Percentiles rank a stretch among this genome's conserved stretches.
Evolutionary conservation across 2,329 filamentous ascomycete species (phyloP).

Genomic region (Alternaria longipes): DNA sequence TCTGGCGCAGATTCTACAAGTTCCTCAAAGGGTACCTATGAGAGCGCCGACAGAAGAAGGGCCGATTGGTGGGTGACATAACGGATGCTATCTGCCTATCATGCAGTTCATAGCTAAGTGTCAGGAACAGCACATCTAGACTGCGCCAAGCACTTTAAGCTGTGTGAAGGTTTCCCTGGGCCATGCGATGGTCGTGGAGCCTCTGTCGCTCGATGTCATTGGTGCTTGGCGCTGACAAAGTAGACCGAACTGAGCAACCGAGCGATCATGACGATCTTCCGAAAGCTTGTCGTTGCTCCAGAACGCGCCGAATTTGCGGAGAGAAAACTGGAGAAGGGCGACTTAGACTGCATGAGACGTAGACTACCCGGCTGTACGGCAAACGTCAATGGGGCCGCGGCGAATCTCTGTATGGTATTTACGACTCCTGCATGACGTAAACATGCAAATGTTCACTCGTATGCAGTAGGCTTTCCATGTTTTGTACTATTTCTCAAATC

Average conservation of each 20-base stretch:
- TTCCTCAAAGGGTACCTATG: no score
- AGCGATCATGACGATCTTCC: slow-evolving; percentile 1
- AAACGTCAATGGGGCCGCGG: neutral
- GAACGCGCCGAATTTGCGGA: neutral
- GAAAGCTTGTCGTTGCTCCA: slow-evolving; percentile 1
- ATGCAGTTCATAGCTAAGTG: no score
- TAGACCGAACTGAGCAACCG: neutral
- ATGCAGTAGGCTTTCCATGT: neutral
- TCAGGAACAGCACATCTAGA: no score
- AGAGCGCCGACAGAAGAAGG: no score
- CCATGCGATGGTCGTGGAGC: neutral
- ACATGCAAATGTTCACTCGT: neutral
- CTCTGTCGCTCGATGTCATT: neutral
- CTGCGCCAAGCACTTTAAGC: slow-evolving; percentile 5
- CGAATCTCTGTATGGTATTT: neutral
- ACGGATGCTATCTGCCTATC: no score
- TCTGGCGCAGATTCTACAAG: no score
- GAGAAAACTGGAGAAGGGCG: neutral
- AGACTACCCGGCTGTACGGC: neutral
- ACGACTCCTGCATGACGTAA: neutral
- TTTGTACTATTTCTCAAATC: neutral
- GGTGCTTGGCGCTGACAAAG: neutral
- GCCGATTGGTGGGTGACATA: no score
- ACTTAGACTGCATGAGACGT: neutral
- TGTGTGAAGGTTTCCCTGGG: neutral